These are phyloP conservation scores for Petrea volubilis DNA, from an alignment of 257 asterid genomes.

Conservation along the genomic window DNA sequence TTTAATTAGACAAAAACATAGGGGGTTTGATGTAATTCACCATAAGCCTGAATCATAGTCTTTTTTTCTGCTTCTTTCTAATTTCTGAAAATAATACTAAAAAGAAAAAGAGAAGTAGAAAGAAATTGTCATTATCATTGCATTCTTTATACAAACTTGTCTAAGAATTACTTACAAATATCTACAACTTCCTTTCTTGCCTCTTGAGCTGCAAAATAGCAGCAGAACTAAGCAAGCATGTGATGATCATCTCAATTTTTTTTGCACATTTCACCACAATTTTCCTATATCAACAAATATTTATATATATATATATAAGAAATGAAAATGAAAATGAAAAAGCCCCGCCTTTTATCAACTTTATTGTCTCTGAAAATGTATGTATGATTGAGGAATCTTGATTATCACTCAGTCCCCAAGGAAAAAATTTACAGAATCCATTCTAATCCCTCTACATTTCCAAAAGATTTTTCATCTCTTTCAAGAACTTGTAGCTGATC, in stretches of 20 bases:
- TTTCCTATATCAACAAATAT: constrained; percentile 5
- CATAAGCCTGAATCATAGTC: no score
- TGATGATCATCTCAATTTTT: constrained; percentile 1
- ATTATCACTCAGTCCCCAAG: no score
- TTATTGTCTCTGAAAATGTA: not conserved
- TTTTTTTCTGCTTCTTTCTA: not conserved
- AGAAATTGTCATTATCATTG: not conserved
- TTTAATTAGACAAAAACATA: no score
- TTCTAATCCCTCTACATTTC: constrained; percentile 17
- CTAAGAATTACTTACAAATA: not conserved
- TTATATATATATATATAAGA: no score
- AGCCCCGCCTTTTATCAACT: constrained; percentile 3
- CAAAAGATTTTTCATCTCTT: constrained; percentile 11
- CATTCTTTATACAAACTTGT: not conserved
- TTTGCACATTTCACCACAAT: not conserved
- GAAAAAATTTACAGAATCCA: constrained; percentile 7
- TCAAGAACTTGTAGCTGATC: constrained; percentile 16
- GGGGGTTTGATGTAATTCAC: no score
- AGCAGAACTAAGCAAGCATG: not conserved
- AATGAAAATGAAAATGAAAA: no score
- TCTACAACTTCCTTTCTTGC: not conserved
- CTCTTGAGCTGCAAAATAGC: not conserved
- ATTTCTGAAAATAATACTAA: not conserved
- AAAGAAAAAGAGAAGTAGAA: not conserved
- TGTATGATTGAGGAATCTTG: not conserved